Base-by-base conservation (phyloP, 2,329 filamentous ascomycete genomes). In the Colletotrichum eremochloae region DNA sequence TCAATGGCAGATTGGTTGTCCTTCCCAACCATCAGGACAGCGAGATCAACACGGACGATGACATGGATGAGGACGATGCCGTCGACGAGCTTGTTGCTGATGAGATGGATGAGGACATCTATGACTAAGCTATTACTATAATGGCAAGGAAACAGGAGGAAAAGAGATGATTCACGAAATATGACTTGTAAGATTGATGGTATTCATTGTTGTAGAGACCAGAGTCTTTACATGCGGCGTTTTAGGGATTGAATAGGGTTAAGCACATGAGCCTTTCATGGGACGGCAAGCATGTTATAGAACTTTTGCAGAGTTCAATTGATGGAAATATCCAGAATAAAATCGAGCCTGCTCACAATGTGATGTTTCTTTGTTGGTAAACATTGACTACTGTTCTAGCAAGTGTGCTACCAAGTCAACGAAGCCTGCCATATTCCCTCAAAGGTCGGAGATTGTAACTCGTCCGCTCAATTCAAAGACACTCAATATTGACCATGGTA, bases 1-100 rank as follows among this genome's bases (percentile, higher is more conserved):
- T 92, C 40, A 90, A 94, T 74, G 93, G 94, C 57, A 93, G 94
- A 81, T 92, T 98, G 71, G 84, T 90, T 2, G 94, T 99, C 1
- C 79, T 96, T 33, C 87, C 95, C 8, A 98, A 99, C 81, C 96
- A 98, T 81, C 75, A 79, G 0, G 90, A 91, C 55, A 90, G 88
- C 75, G 88, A 90, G 24, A 79, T 85, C 18, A 88, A 88, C 68
- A 78, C 80, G 50, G 88, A 87, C 31, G 93, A 94, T 72, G 87
- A 89, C 15, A 92, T 94, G 60, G 92, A 95, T 72, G 85, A 88
- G 44, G 93, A 94, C 14, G 92, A 94, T 78, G 93, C 92, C 0
- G 84, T 93, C 24, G 92, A 93, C 15, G 94, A 97, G 78, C 79
- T 91, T 74, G 84, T 86, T 61, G 84, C 86, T 20, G 87, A 91